phyloP scores from a whole-genome alignment of 176 grass and related monocot genomes.

The Chloris gayana region DNA sequence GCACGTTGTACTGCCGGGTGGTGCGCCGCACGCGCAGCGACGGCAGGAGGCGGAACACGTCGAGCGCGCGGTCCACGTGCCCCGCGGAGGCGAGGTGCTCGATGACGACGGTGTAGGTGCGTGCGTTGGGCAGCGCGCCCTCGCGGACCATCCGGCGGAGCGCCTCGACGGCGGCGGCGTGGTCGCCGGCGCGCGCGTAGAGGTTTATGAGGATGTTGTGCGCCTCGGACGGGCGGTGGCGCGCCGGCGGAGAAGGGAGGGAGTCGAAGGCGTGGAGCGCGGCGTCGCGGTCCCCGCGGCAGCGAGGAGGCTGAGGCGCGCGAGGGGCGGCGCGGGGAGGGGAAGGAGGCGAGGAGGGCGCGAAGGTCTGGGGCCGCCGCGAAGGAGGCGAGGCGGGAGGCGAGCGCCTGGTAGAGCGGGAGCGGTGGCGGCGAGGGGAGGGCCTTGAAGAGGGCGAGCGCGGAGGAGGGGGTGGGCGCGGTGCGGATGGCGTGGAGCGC shows the following conservation, averaged over 20 bases:
- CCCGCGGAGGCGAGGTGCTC: slow-evolving; percentile 59
- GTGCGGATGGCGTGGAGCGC: slow-evolving; percentile 48
- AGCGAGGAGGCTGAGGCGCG: slow-evolving; percentile 60
- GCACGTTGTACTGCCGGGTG: slow-evolving; percentile 77
- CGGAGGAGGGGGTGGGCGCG: slow-evolving; percentile 41
- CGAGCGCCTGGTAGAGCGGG: slow-evolving; percentile 51
- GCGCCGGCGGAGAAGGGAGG: slow-evolving; percentile 4
- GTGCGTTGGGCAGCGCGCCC: slow-evolving; percentile 41
- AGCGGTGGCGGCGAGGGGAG: slow-evolving; percentile 41
- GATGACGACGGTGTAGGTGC: slow-evolving; percentile 71
- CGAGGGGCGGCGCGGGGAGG: slow-evolving; percentile 47
- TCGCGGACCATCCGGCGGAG: slow-evolving; percentile 67
- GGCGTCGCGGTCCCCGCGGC: slow-evolving; percentile 41
- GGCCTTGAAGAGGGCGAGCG: slow-evolving; percentile 36
- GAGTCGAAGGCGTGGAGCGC: slow-evolving; percentile 53
- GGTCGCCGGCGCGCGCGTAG: slow-evolving; percentile 36
- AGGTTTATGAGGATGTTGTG: slow-evolving; percentile 65
- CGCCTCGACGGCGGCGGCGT: slow-evolving; percentile 54
- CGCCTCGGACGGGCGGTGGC: slow-evolving; percentile 49
- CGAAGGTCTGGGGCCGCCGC: slow-evolving; percentile 39
- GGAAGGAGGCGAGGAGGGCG: slow-evolving; percentile 48
- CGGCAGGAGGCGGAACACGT: slow-evolving; percentile 68
- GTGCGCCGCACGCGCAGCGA: slow-evolving; percentile 62
- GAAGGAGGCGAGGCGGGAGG: slow-evolving; percentile 46
- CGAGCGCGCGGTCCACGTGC: slow-evolving; percentile 57